These are phyloP conservation scores for Funneliformis geosporum DNA, from an alignment of 192 early-diverging fungal genomes.

Conservation along the genomic window DNA sequence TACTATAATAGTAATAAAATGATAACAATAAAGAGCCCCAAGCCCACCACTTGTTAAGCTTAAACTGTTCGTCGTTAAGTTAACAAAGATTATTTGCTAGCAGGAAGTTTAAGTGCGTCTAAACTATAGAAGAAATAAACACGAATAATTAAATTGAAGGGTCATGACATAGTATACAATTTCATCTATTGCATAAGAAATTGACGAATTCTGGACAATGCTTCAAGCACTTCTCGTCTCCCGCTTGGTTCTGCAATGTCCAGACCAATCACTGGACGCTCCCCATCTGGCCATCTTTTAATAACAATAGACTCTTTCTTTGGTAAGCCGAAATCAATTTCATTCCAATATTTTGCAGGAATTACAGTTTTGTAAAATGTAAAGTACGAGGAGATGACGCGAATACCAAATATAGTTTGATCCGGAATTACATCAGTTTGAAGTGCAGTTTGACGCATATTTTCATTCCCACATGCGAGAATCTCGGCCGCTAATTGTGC, in stretches of 20 bases:
- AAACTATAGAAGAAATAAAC: too few species aligned
- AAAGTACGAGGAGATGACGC: slow-evolving; percentile 13
- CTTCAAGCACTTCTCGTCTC: slow-evolving; percentile 18
- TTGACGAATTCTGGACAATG: slow-evolving; percentile 21
- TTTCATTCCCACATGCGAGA: background rate
- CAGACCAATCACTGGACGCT: slow-evolving; percentile 7
- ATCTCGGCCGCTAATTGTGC: background rate
- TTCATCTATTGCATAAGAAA: background rate
- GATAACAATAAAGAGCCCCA: too few species aligned
- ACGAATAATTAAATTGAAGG: too few species aligned
- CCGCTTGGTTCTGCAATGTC: slow-evolving; percentile 24
- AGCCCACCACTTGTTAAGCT: too few species aligned
- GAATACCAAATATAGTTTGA: slow-evolving; percentile 26
- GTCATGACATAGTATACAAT: background rate
- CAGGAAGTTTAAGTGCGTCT: too few species aligned
- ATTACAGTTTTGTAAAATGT: slow-evolving; percentile 27
- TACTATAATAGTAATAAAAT: too few species aligned
- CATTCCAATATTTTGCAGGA: slow-evolving; percentile 13
- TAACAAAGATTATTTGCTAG: too few species aligned
- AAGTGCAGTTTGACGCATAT: background rate
- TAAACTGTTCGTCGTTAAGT: too few species aligned
- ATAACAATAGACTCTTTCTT: background rate
- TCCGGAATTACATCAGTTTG: background rate
- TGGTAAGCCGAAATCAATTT: slow-evolving; percentile 14
- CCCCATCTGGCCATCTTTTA: slow-evolving; percentile 1